Evolutionary conservation across 768 basidiomycete species (phyloP).

Genomic region (Tricholoma bakamatsutake): DNA sequence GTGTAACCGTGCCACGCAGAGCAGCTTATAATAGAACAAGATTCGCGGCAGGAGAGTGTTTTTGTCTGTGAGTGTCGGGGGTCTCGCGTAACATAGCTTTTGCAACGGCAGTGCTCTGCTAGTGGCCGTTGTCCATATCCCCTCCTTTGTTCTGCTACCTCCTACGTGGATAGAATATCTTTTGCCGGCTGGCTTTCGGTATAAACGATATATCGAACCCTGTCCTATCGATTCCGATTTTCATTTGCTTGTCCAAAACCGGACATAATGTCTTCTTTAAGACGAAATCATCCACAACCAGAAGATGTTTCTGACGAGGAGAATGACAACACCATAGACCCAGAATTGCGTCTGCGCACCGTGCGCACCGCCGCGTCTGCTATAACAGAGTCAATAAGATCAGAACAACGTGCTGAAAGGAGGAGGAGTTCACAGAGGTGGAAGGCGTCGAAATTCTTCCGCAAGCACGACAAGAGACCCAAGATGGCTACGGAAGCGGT

Average conservation of each 20-base stretch:
- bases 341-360: slow-evolving; percentile 80
- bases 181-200: slow-evolving; percentile 21
- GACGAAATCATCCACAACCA: slow-evolving; percentile 32
- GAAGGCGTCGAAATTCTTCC: slow-evolving; percentile 48
- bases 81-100: not conserved
- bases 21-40: no score
- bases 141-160: slow-evolving; percentile 10
- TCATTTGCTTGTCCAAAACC: slow-evolving; percentile 9
- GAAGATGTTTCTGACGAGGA: slow-evolving; percentile 50
- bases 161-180: slow-evolving; percentile 6
- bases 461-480: slow-evolving; percentile 44
- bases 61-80: no score
- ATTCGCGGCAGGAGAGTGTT: no score
- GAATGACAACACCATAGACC: slow-evolving; percentile 69
- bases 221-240: not conserved
- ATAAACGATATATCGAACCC: slow-evolving; percentile 2
- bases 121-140: not conserved
- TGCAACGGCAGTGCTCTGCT: not conserved
- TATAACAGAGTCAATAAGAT: slow-evolving; percentile 78
- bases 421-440: slow-evolving; percentile 47
- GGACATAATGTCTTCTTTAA: slow-evolving; percentile 31
- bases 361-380: slow-evolving; percentile 92
- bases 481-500: slow-evolving; percentile 23
- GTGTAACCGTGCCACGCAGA: no score
- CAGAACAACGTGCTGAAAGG: slow-evolving; percentile 64